Evolutionary conservation across 202 grass and related monocot species (phyloP), one percentile per base, ranked within the genome.

Genomic region (Schoenoplectus tabernaemontani): DNA sequence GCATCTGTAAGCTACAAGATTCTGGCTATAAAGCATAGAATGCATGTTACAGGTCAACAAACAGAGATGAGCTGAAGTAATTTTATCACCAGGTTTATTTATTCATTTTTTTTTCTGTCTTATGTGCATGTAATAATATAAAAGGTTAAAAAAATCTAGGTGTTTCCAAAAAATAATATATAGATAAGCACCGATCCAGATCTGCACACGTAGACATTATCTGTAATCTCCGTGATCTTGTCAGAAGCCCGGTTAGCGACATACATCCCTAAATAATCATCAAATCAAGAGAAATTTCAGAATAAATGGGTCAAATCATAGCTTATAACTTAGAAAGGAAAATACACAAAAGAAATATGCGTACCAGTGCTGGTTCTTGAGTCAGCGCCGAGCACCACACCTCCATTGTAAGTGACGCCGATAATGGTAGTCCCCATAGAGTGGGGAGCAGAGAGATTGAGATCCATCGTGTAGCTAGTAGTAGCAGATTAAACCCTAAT

Each of bases 171-270:
- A 57, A 38, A 71, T 11, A 80, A 24, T 12, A 5, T 16, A 65
- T 0, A 39, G 50, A 10, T 24, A 82, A 84, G 91, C 86, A 99
- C 96, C 78, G 96, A 99, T 91, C 96, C 92, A 75, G 90, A 99
- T 57, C 90, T 83, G 76, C 92, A 96, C 37, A 91, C 82, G 50
- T 88, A 96, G 16, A 99, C 90, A 82, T 96, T 99, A 53, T 99
- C 96, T 11, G 88, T 96, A 43, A 99, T 65, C 76, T 82, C 83
- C 4, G 90, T 91, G 57, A 99, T 99, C 85, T 99, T 99, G 82
- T 96, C 92, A 0, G 96, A 99, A 17, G 90, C 96, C 77, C 90
- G 87, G 81, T 99, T 96, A 0, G 96, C 92, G 1, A 99, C 92
- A 75, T 96, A 96, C 90, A 96, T 89, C 61, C 96, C 96, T 96